These are phyloP conservation scores for Dryadomyces quercus-mongolicae DNA, from an alignment of 2,329 filamentous ascomycete species.

Conservation along the genomic window DNA sequence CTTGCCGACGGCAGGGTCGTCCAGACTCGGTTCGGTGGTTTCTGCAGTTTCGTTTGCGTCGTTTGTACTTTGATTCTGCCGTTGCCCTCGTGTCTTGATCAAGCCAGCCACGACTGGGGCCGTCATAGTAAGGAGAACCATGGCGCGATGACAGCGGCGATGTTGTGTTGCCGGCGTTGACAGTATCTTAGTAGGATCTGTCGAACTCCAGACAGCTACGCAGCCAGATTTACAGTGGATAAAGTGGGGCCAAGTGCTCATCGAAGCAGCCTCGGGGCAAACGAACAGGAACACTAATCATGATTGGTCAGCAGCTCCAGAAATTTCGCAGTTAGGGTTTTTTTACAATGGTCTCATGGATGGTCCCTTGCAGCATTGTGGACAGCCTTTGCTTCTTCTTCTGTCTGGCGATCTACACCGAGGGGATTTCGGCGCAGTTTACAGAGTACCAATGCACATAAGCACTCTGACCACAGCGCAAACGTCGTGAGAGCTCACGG, in stretches of 20 bases:
- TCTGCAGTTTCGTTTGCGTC: neutral
- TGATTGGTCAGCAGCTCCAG: conserved; percentile 1
- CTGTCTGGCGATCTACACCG: neutral
- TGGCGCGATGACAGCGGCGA: conserved; percentile 19
- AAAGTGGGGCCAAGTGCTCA: neutral
- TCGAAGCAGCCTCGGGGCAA: neutral
- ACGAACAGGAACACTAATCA: neutral
- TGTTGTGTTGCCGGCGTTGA: neutral
- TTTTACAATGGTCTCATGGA: neutral
- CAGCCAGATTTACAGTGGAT: neutral
- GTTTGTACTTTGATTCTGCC: conserved; percentile 11
- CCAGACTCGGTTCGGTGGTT: conserved; percentile 35
- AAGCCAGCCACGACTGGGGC: conserved; percentile 53
- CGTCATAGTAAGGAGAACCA: conserved; percentile 74
- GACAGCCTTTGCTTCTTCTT: neutral
- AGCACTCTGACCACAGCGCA: neutral
- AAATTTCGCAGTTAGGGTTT: neutral
- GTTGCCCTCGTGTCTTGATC: conserved; percentile 14
- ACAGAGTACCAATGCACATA: neutral
- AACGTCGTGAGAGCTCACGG: neutral
- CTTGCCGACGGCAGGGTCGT: conserved; percentile 41
- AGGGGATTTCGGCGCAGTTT: neutral
- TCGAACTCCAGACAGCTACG: neutral
- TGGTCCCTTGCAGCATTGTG: neutral
- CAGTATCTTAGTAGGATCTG: too few species aligned